phyloP scores from a whole-genome alignment of 2,329 filamentous ascomycete genomes.

The Alternaria metachromatica region DNA sequence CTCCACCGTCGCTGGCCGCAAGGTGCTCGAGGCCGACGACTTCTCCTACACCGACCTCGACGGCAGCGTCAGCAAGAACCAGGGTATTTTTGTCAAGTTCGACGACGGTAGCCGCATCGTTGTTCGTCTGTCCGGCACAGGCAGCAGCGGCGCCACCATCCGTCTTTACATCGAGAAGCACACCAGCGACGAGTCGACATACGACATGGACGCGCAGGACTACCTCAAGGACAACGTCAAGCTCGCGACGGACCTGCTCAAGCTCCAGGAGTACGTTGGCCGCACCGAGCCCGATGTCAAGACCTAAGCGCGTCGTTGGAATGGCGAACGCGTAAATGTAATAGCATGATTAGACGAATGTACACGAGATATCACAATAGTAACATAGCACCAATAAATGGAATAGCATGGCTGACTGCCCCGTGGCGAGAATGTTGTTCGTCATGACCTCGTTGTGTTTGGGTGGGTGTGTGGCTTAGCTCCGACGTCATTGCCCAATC shows the following conservation, averaged over 20 bases:
- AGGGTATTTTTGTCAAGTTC: conserved; percentile 94
- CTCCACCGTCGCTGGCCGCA: conserved; percentile 80
- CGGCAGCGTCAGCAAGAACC: conserved; percentile 92
- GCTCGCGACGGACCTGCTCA: conserved; percentile 82
- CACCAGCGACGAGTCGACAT: conserved; percentile 79
- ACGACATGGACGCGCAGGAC: conserved; percentile 84
- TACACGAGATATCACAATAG: neutral
- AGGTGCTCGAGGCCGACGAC: conserved; percentile 88
- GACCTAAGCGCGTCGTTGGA: conserved; percentile 66
- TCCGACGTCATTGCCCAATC: conserved; percentile 25
- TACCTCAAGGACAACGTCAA: conserved; percentile 91
- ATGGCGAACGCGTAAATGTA: neutral
- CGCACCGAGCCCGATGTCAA: conserved; percentile 94
- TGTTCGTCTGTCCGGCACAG: conserved; percentile 92
- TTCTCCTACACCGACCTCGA: conserved; percentile 99
- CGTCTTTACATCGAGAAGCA: conserved; percentile 97
- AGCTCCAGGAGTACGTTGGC: conserved; percentile 92
- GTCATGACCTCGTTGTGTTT: conserved; percentile 9
- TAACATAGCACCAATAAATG: neutral
- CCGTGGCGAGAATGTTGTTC: neutral
- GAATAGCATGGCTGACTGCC: neutral
- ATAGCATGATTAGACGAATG: conserved; percentile 7
- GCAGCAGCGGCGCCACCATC: conserved; percentile 94
- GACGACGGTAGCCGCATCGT: conserved; percentile 94
- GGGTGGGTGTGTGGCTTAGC: conserved; percentile 24